Percentiles rank a stretch among this genome's conserved stretches.
Conservation (phyloP, 1,284 basidiomycete species). For the Cryptococcus floricola region DNA sequence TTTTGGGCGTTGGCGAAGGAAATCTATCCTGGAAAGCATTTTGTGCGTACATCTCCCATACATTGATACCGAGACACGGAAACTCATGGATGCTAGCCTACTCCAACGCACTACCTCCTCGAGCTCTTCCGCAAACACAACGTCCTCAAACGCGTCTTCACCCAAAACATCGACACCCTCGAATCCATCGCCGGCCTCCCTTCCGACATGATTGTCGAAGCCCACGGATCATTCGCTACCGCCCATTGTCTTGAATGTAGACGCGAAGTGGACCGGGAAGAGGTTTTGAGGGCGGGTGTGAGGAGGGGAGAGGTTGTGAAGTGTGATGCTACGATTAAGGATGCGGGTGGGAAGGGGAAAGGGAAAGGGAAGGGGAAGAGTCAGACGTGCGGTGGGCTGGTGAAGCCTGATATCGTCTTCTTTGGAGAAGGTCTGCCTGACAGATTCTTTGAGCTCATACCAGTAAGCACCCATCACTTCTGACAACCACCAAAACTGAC, state of each 20-base stretch:
- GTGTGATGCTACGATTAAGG: conserved; percentile 49
- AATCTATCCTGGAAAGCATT: conserved; percentile 62
- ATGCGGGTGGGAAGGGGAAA: neutral
- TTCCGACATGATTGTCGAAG: conserved; percentile 73
- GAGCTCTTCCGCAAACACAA: conserved; percentile 39
- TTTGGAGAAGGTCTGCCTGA: conserved; percentile 68
- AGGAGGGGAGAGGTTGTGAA: conserved; percentile 59
- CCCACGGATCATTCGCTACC: conserved; percentile 84
- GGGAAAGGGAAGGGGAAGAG: conserved; percentile 1
- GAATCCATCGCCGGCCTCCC: conserved; percentile 81
- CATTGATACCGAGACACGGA: neutral
- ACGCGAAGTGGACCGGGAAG: conserved; percentile 56
- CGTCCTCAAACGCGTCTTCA: conserved; percentile 44
- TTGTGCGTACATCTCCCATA: conserved; percentile 20
- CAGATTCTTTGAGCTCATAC: conserved; percentile 43
- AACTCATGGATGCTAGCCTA: conserved; percentile 54
- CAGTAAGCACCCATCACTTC: conserved; percentile 19
- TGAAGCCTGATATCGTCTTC: conserved; percentile 93
- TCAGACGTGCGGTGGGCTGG: conserved; percentile 61
- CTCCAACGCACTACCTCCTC: conserved; percentile 85
- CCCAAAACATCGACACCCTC: conserved; percentile 73
- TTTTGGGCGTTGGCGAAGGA: conserved; percentile 86
- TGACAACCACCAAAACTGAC: neutral
- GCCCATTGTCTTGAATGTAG: conserved; percentile 74
- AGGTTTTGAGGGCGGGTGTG: conserved; percentile 65